Evolutionary conservation across 2,329 filamentous ascomycete species (phyloP).

Genomic region (Boeremia exigua): DNA sequence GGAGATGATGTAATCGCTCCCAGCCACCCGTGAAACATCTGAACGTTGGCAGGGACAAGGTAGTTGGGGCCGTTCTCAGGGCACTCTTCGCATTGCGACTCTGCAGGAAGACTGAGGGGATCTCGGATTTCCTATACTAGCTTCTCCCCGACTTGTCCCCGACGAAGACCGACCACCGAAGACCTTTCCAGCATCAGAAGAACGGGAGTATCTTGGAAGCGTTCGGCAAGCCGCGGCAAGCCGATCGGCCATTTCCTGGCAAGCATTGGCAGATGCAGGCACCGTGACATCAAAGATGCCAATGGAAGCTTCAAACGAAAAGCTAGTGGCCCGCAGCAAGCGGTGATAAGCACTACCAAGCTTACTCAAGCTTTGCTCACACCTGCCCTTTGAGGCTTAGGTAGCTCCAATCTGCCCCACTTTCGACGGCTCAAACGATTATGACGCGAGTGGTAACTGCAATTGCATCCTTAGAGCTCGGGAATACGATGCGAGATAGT

Average conservation of each 20-base stretch:
- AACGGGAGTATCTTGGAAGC: no score
- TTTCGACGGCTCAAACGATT: conserved; percentile 1
- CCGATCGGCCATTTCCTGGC: neutral
- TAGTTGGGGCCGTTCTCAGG: no score
- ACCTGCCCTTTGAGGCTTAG: conserved; percentile 23
- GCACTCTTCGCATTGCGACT: conserved; percentile 23
- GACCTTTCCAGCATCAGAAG: no score
- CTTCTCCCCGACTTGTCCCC: no score
- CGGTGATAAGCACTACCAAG: conserved; percentile 25
- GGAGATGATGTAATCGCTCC: no score
- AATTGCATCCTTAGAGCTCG: neutral
- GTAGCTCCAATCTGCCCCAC: conserved; percentile 13
- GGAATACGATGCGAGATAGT: neutral
- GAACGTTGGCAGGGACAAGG: no score
- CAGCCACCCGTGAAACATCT: no score
- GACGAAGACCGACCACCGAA: no score
- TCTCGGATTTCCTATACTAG: no score
- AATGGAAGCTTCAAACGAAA: neutral
- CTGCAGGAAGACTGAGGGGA: no score
- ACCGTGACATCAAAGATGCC: neutral
- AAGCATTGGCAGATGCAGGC: neutral
- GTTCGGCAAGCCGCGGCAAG: no score
- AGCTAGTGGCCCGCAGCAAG: conserved; percentile 10
- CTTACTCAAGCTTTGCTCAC: conserved; percentile 19
- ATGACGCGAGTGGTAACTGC: conserved; percentile 14